phyloP scores from a whole-genome alignment of 352 stramenopile genomes.

The Phytophthora nicotianae region DNA sequence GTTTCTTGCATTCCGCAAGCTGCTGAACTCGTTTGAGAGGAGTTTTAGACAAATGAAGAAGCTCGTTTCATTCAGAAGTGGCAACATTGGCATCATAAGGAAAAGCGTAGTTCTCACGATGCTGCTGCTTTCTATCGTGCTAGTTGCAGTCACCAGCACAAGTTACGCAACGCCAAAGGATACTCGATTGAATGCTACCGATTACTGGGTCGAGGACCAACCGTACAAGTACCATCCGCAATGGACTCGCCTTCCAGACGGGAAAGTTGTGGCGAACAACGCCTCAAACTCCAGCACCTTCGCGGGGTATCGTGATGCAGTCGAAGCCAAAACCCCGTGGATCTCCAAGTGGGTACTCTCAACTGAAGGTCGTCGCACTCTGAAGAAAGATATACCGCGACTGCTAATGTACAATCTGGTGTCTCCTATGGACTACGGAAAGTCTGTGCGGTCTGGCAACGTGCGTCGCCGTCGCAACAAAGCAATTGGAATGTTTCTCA shows the following conservation, averaged over 20 bases:
- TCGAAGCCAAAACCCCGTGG: constrained; percentile 36
- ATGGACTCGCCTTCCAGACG: constrained; percentile 49
- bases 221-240: constrained; percentile 43
- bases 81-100: not conserved
- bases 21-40: not conserved
- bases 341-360: constrained; percentile 41
- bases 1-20: not conserved
- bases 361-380: constrained; percentile 30
- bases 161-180: constrained; percentile 1
- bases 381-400: constrained; percentile 36
- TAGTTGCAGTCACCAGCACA: constrained; percentile 3
- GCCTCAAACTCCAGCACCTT: constrained; percentile 19
- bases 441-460: constrained; percentile 35
- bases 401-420: constrained; percentile 60
- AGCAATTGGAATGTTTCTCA: constrained; percentile 43
- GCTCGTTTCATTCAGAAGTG: not conserved
- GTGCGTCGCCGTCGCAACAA: constrained; percentile 43
- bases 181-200: constrained; percentile 21
- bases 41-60: constrained; percentile 11
- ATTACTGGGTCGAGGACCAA: constrained; percentile 58
- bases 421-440: constrained; percentile 49
- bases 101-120: not conserved
- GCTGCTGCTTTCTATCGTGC: constrained; percentile 1
- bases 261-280: constrained; percentile 41
- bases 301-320: constrained; percentile 23